Conservation (phyloP, 2,329 filamentous ascomycete species). For the Emericellopsis atlantica region DNA sequence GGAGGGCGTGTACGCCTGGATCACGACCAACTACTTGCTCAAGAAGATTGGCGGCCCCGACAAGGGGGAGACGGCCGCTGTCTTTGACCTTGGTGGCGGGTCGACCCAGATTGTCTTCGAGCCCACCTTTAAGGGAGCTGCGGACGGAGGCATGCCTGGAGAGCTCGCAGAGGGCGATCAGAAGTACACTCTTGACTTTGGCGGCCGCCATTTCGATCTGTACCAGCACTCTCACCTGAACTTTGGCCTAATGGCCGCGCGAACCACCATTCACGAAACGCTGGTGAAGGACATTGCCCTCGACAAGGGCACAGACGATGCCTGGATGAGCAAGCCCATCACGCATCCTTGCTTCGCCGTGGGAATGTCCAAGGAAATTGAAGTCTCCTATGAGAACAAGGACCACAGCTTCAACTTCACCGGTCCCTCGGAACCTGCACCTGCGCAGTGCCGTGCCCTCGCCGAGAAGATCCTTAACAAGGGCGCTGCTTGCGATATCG, state of each 20-base stretch:
- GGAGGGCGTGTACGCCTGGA: constrained; percentile 98
- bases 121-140: constrained; percentile 71
- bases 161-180: constrained; percentile 82
- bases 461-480: constrained; percentile 88
- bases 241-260: constrained; percentile 91
- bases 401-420: constrained; percentile 70
- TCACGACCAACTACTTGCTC: constrained; percentile 95
- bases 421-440: constrained; percentile 61
- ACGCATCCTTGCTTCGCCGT: constrained; percentile 79
- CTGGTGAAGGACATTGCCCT: constrained; percentile 62
- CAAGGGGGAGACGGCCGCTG: constrained; percentile 78
- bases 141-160: constrained; percentile 70
- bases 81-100: constrained; percentile 92
- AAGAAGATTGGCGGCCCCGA: constrained; percentile 94
- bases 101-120: constrained; percentile 98
- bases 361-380: constrained; percentile 62
- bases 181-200: constrained; percentile 87
- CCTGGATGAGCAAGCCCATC: constrained; percentile 61
- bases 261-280: constrained; percentile 68
- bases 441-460: constrained; percentile 79
- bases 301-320: constrained; percentile 43
- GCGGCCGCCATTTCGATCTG: constrained; percentile 78
- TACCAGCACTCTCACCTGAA: constrained; percentile 98
- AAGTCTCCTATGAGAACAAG: constrained; percentile 56
- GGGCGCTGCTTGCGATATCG: constrained; percentile 65